Evolutionary conservation across 164 flowering plant genomes (phyloP).

Genomic region (Tinospora cordifolia): DNA sequence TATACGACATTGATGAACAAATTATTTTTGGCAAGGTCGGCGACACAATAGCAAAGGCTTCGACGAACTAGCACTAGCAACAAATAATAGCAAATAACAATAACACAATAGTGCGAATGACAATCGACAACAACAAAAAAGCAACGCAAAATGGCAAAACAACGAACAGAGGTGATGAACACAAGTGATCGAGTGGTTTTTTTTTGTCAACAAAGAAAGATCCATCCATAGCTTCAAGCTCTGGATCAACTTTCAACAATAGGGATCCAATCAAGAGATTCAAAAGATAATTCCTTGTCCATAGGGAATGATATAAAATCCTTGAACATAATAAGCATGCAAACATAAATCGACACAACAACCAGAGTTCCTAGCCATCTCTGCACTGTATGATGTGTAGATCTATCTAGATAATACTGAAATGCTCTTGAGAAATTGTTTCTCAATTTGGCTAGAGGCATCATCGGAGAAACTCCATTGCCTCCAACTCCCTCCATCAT

Average conservation of each 20-base stretch:
- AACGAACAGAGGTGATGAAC: no score
- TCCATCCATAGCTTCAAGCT: conserved; percentile 39
- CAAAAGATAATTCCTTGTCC: no score
- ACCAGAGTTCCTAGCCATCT: conserved; percentile 41
- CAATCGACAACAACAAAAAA: no score
- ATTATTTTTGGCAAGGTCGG: no score
- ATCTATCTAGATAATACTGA: conserved; percentile 41
- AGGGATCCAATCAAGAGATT: conserved; percentile 49
- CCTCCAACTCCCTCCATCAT: conserved; percentile 61
- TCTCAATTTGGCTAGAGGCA: conserved; percentile 49
- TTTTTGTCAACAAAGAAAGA: conserved; percentile 38
- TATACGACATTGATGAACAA: no score
- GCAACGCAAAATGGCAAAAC: no score
- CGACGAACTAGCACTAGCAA: no score
- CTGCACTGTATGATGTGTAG: conserved; percentile 33
- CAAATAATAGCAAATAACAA: no score
- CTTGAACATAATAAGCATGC: conserved; percentile 33
- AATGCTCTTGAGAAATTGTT: conserved; percentile 44
- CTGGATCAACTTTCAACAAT: conserved; percentile 48
- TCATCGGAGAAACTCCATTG: conserved; percentile 32
- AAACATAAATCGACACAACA: conserved; percentile 24
- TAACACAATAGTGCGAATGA: no score
- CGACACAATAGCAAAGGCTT: no score
- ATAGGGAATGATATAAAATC: no score
- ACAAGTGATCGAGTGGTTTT: no score